Percentiles rank a stretch among this genome's conserved stretches.
These are phyloP conservation scores for Colletotrichum horii DNA, from an alignment of 2,329 filamentous ascomycete genomes.

Conservation along the genomic window DNA sequence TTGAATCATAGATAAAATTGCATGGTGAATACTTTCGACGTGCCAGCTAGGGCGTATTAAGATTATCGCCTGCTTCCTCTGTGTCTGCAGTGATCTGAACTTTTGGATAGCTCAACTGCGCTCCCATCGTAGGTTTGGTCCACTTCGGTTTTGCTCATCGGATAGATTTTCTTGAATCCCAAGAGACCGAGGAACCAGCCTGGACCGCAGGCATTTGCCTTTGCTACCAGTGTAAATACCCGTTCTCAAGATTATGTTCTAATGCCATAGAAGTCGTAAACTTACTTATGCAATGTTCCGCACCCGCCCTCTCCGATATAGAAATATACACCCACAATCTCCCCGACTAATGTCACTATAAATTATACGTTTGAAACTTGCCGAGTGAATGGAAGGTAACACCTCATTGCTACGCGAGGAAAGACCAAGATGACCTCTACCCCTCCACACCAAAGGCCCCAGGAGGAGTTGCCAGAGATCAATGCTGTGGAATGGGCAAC, in stretches of 20 bases:
- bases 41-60: background rate
- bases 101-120: background rate
- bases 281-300: background rate
- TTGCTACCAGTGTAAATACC: background rate
- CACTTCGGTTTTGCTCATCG: background rate
- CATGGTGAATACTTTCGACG: background rate
- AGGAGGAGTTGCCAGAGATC: background rate
- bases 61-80: background rate
- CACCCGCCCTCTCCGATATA: rapidly evolving
- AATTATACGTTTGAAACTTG: background rate
- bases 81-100: background rate
- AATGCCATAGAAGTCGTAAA: background rate
- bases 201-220: background rate
- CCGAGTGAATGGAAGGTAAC: background rate
- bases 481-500: background rate
- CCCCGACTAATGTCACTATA: background rate
- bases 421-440: background rate
- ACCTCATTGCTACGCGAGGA: background rate
- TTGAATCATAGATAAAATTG: rapidly evolving
- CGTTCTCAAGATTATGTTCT: background rate
- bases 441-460: background rate
- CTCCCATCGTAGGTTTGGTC: background rate
- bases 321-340: background rate
- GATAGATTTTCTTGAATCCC: background rate
- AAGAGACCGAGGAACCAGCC: background rate